Conservation (phyloP, 2,329 filamentous ascomycete genomes). For the Metarhizium album region DNA sequence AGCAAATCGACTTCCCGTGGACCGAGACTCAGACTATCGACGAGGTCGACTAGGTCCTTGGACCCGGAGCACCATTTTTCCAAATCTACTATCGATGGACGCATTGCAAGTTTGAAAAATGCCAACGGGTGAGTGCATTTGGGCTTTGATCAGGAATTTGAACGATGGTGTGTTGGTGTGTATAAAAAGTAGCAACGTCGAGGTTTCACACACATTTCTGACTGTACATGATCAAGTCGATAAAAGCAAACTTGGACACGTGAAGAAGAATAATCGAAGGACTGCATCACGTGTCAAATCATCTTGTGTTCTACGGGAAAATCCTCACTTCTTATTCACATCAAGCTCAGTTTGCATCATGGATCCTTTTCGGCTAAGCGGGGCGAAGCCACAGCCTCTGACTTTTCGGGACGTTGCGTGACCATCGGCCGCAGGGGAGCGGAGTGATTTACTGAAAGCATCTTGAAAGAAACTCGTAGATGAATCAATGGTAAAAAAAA, state of each 20-base stretch:
- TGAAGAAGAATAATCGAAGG: not conserved
- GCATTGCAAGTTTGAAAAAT: constrained; percentile 14
- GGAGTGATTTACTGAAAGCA: not conserved
- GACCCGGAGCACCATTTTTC: constrained; percentile 22
- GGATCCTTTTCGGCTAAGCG: not conserved
- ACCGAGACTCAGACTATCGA: constrained; percentile 10
- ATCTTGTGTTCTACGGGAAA: not conserved
- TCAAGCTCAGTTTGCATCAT: not conserved
- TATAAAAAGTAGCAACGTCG: no score
- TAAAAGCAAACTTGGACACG: not conserved
- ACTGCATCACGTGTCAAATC: not conserved
- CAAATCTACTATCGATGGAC: constrained; percentile 16
- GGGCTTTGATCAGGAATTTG: not conserved
- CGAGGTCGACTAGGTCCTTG: constrained; percentile 15
- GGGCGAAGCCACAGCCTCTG: not conserved
- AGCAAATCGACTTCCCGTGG: constrained; percentile 22
- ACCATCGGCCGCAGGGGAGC: not conserved
- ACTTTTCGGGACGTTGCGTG: not conserved
- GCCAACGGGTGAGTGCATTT: not conserved
- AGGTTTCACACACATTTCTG: not conserved
- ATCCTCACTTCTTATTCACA: constrained; percentile 1
- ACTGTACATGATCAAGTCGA: not conserved
- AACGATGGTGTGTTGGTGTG: not conserved
- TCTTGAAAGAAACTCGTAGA: not conserved
- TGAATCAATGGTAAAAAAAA: not conserved